Conservation (phyloP, 257 asterid genomes). For the Solanum ossicruentum region DNA sequence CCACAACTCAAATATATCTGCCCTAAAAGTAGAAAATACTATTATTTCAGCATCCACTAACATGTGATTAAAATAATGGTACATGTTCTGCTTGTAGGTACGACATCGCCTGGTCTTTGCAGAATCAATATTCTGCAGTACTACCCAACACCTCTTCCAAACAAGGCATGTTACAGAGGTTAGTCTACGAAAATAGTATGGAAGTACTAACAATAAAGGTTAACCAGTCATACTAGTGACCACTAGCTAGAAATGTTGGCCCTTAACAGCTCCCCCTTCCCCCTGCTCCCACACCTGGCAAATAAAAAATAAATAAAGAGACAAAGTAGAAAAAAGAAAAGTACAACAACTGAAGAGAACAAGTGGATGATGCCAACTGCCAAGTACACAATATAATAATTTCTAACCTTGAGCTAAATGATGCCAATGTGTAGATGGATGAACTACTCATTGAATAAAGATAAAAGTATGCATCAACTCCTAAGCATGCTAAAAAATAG, state of each 20-base stretch:
- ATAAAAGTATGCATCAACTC: not conserved
- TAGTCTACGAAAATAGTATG: not conserved
- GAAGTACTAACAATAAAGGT: not conserved
- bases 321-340: not conserved
- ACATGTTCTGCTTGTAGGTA: not conserved
- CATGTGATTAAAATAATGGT: not conserved
- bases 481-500: not conserved
- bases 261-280: not conserved
- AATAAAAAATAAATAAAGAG: not conserved
- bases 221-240: not conserved
- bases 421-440: not conserved
- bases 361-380: not conserved
- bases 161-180: not conserved
- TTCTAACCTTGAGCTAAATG: not conserved
- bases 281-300: not conserved
- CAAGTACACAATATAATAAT: not conserved
- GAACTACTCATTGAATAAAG: not conserved
- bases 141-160: not conserved
- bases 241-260: not conserved
- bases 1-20: too few relatives aligned
- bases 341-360: not conserved
- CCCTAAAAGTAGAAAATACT: too few relatives aligned
- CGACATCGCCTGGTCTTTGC: not conserved
- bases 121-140: not conserved
- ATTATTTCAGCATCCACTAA: not conserved